Percentiles rank a stretch among this genome's conserved stretches.
These are phyloP conservation scores for Coemansia sp. DNA, from an alignment of 192 early-diverging fungal genomes.

Conservation along the genomic window DNA sequence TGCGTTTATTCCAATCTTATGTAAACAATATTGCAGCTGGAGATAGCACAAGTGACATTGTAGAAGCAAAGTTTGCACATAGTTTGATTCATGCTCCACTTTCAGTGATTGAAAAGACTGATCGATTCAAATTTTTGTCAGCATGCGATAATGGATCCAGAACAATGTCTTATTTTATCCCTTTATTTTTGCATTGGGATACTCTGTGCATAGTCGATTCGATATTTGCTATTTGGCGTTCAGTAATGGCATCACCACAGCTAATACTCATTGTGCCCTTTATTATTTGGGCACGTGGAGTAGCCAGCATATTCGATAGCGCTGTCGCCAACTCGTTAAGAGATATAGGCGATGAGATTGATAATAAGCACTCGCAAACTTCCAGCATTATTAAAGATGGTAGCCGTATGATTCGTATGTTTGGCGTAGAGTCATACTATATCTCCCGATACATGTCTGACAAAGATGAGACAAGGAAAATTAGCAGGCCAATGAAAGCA, in stretches of 20 bases:
- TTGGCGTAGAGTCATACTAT: constrained; percentile 63
- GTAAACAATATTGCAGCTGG: not conserved
- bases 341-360: not conserved
- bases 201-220: not conserved
- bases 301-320: not conserved
- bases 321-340: not conserved
- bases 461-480: constrained; percentile 63
- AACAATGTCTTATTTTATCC: not conserved
- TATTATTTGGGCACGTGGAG: constrained; percentile 7
- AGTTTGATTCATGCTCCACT: constrained; percentile 10
- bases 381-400: constrained; percentile 60
- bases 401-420: constrained; percentile 70
- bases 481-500: constrained; percentile 59
- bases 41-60: not conserved
- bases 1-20: not conserved
- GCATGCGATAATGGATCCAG: not conserved
- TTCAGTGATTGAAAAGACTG: constrained; percentile 11
- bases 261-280: constrained; percentile 24
- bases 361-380: constrained; percentile 5
- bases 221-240: not conserved
- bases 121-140: constrained; percentile 6
- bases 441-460: constrained; percentile 56
- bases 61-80: not conserved
- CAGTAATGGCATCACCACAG: constrained; percentile 14
- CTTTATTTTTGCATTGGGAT: not conserved